Evolutionary conservation across 1,284 basidiomycete species (phyloP).

Genomic region (Microbotryum silenes-acaulis): DNA sequence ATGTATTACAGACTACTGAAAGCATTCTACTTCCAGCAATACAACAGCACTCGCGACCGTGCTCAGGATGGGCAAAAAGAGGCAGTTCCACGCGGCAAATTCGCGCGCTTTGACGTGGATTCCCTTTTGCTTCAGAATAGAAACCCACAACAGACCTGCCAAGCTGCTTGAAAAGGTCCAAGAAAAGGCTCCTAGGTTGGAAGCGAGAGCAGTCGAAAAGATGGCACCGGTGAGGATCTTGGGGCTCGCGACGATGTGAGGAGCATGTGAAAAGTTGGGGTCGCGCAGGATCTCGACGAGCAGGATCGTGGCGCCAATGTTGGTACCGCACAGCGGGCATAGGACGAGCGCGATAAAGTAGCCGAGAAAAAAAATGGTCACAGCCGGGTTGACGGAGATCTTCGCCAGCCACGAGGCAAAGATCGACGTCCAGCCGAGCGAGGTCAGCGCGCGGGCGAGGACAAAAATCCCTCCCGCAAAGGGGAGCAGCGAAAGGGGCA

Average conservation of each 20-base stretch:
- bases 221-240: constrained; percentile 40
- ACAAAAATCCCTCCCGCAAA: constrained; percentile 96
- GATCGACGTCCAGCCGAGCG: constrained; percentile 84
- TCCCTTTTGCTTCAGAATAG: constrained; percentile 69
- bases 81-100: constrained; percentile 67
- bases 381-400: constrained; percentile 47
- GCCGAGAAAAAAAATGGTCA: constrained; percentile 47
- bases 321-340: constrained; percentile 66
- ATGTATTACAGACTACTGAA: neutral
- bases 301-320: constrained; percentile 87
- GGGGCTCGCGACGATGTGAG: constrained; percentile 37
- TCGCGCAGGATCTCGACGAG: constrained; percentile 56
- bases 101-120: constrained; percentile 57
- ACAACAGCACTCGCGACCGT: constrained; percentile 38
- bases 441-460: constrained; percentile 73
- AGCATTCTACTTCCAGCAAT: constrained; percentile 34
- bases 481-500: constrained; percentile 74
- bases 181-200: constrained; percentile 86
- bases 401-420: constrained; percentile 63
- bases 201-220: constrained; percentile 66
- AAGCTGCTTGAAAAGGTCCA: constrained; percentile 85
- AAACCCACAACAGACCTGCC: constrained; percentile 79
- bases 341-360: constrained; percentile 25
- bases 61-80: constrained; percentile 40
- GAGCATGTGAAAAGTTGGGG: constrained; percentile 20